Conservation (phyloP, 2,329 filamentous ascomycete genomes). For the Monosporascus ibericus region DNA sequence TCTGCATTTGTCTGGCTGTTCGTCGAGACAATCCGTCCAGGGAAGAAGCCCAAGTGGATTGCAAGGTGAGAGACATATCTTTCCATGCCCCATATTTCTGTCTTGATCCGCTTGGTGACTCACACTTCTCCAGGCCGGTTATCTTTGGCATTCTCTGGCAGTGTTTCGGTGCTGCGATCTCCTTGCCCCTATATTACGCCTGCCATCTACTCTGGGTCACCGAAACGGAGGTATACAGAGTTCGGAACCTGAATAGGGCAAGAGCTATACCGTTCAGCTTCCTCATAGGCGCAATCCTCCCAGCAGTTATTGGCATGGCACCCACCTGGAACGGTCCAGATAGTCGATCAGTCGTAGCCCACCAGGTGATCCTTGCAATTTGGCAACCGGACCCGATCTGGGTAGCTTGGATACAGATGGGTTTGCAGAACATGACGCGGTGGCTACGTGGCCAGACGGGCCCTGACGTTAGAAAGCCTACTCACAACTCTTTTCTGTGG, state of each 20-base stretch:
- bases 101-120: background rate
- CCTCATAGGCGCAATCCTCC: conserved; percentile 17
- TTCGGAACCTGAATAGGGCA: conserved; percentile 9
- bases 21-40: conserved; percentile 14
- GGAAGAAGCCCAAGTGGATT: conserved; percentile 15
- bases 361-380: conserved; percentile 17
- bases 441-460: conserved; percentile 1
- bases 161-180: conserved; percentile 17
- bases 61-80: conserved; percentile 7
- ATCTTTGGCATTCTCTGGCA: conserved; percentile 19
- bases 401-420: conserved; percentile 11
- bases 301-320: conserved; percentile 12
- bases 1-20: conserved; percentile 22
- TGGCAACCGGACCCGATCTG: conserved; percentile 20
- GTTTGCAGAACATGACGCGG: conserved; percentile 2
- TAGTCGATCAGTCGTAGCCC: conserved; percentile 8
- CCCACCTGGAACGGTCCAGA: conserved; percentile 18
- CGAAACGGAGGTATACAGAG: conserved; percentile 6
- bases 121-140: conserved; percentile 12
- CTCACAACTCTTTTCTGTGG: conserved; percentile 8
- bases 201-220: conserved; percentile 16
- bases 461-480: background rate
- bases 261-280: conserved; percentile 17
- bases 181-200: conserved; percentile 19
- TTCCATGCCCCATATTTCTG: background rate